Base-by-base conservation (phyloP, 306 rosid genomes). In the Lupinus albus region DNA sequence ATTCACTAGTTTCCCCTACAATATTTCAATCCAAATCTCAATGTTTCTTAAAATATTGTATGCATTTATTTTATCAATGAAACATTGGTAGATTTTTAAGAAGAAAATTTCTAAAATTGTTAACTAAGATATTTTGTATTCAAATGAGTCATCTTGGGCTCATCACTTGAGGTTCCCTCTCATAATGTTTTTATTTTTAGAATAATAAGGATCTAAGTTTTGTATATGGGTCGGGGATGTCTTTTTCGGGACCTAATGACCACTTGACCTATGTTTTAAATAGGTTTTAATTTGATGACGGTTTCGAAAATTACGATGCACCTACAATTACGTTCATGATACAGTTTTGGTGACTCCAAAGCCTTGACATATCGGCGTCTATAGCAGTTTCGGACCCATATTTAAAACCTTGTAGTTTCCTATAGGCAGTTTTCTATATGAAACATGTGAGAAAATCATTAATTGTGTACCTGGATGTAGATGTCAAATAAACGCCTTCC, bases 401-500 rank as follows among this genome's bases (percentile, higher is more conserved):
- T n/a, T n/a, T n/a, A n/a, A n/a, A n/a, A n/a, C n/a, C n/a, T n/a
- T n/a, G n/a, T n/a, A n/a, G n/a, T n/a, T n/a, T n/a, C n/a, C n/a
- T n/a, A n/a, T n/a, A n/a, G n/a, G n/a, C n/a, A n/a, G n/a, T 47
- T 45, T 21, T 38, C 33, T 16, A 42, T 7, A 63, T 12, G 35
- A n/a, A 54, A 32, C 33, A 73, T 6, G 16, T 11, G 28, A 14
- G 8, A 46, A 35, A 62, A 39, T n/a, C 11, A 48, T 20, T 6
- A 42, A 44, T 4, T n/a, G 13, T 57, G 42, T 55, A 86, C 92
- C 87, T 86, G 88, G 58, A 81, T 72, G 36, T 79, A 81, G 74
- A 86, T 76, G 42, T 83, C 78, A 68, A 86, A 86, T 57, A 81
- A 21, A 30, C 88, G 87, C 42, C 83, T 75, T 47, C 88, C 92